Evolutionary conservation across 768 basidiomycete species (phyloP).

Genomic region (Paxillus involutus): DNA sequence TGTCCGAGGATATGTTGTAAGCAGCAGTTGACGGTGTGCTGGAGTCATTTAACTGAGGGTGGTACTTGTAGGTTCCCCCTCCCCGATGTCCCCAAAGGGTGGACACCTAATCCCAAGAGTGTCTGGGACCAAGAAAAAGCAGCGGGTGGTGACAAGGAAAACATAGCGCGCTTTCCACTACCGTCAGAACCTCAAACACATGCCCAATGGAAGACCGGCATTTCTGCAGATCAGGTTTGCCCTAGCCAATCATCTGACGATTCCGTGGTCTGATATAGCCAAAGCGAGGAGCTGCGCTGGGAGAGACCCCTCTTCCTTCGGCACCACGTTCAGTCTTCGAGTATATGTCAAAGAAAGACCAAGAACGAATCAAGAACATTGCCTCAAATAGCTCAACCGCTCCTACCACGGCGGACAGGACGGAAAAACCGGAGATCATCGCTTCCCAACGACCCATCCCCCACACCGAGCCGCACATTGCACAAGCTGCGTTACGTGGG

Average conservation of each 20-base stretch:
- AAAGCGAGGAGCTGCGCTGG: slow-evolving; percentile 81
- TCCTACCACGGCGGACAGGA: slow-evolving; percentile 28
- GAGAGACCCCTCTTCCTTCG: slow-evolving; percentile 72
- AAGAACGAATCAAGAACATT: slow-evolving; percentile 76
- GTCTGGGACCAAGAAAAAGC: slow-evolving; percentile 61
- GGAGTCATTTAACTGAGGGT: slow-evolving; percentile 16
- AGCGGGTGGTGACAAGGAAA: slow-evolving; percentile 44
- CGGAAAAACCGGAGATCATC: slow-evolving; percentile 22
- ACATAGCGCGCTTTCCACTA: slow-evolving; percentile 23
- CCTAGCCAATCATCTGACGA: not conserved
- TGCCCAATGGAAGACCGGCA: slow-evolving; percentile 54
- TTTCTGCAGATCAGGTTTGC: slow-evolving; percentile 74
- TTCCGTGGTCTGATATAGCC: slow-evolving; percentile 5
- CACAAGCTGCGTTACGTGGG: slow-evolving; percentile 82
- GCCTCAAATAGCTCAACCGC: slow-evolving; percentile 30
- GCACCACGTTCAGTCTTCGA: slow-evolving; percentile 88
- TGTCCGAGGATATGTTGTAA: slow-evolving; percentile 71
- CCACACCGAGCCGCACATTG: slow-evolving; percentile 71
- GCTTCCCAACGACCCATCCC: slow-evolving; percentile 46
- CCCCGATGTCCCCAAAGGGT: slow-evolving; percentile 78
- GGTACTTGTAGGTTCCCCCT: slow-evolving; percentile 66
- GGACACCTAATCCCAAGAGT: slow-evolving; percentile 81
- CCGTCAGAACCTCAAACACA: slow-evolving; percentile 34
- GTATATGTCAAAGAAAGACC: slow-evolving; percentile 89
- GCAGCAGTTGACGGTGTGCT: slow-evolving; percentile 19